Percentiles rank a stretch among this genome's conserved stretches.
Conservation (phyloP, 768 basidiomycete species). For the Psilocybe azurescens region DNA sequence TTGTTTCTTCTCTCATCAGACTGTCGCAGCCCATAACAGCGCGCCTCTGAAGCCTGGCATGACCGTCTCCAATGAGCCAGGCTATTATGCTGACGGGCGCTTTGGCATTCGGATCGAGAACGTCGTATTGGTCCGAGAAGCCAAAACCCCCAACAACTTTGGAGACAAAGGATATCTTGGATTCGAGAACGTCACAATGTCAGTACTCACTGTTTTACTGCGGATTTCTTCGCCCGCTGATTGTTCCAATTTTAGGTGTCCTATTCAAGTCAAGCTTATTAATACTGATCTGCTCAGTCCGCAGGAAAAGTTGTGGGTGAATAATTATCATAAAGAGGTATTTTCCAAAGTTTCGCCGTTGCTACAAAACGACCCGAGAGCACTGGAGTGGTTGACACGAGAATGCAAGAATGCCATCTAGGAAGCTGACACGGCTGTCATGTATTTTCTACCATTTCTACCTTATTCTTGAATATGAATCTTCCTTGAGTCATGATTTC, state of each 20-base stretch:
- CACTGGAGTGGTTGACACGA: slow-evolving; percentile 65
- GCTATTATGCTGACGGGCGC: slow-evolving; percentile 88
- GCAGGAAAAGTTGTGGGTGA: slow-evolving; percentile 80
- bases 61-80: slow-evolving; percentile 94
- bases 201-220: slow-evolving; percentile 27
- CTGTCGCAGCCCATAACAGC: slow-evolving; percentile 61
- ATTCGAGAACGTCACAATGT: slow-evolving; percentile 92
- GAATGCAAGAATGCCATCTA: slow-evolving; percentile 47
- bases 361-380: slow-evolving; percentile 63
- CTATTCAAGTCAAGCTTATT: slow-evolving; percentile 87
- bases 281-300: slow-evolving; percentile 63
- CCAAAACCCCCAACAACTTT: slow-evolving; percentile 76
- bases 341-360: slow-evolving; percentile 75
- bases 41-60: slow-evolving; percentile 80
- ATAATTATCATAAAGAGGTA: slow-evolving; percentile 82
- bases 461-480: too few species aligned
- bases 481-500: too few species aligned
- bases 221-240: not conserved
- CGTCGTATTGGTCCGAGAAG: slow-evolving; percentile 78
- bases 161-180: slow-evolving; percentile 84
- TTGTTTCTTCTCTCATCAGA: not conserved
- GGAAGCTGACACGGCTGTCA: too few species aligned
- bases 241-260: slow-evolving; percentile 57
- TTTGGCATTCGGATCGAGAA: slow-evolving; percentile 96
- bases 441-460: too few species aligned